phyloP scores from a whole-genome alignment of 768 basidiomycete genomes.

The Paxillus ammoniavirescens region DNA sequence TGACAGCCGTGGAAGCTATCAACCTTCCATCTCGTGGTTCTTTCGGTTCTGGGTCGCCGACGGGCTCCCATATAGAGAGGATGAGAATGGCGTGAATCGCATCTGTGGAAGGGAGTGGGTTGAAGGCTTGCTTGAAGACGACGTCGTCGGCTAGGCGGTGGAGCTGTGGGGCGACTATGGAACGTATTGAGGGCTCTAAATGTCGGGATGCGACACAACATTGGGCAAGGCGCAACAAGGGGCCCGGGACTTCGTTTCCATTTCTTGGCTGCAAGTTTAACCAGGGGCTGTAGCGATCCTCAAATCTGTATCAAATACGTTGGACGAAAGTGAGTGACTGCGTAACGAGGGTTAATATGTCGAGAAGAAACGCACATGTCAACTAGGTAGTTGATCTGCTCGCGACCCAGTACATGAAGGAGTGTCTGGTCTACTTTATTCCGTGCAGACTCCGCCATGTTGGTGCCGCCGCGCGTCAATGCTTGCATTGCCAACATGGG shows the following conservation, averaged over 20 bases:
- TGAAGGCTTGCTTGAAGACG: constrained; percentile 40
- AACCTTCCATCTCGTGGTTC: constrained; percentile 39
- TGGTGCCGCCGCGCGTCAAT: constrained; percentile 31
- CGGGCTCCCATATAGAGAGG: constrained; percentile 44
- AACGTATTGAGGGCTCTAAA: constrained; percentile 34
- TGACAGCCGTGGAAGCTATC: constrained; percentile 41
- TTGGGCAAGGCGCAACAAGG: constrained; percentile 42
- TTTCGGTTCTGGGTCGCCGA: constrained; percentile 31
- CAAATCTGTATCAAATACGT: constrained; percentile 33
- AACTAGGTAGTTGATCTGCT: constrained; percentile 36
- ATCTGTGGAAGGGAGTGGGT: constrained; percentile 40
- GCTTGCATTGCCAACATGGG: constrained; percentile 48
- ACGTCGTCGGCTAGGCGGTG: constrained; percentile 41
- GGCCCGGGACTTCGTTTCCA: constrained; percentile 28
- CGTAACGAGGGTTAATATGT: background rate
- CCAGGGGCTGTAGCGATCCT: constrained; percentile 45
- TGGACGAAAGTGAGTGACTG: background rate
- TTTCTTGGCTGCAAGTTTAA: constrained; percentile 35
- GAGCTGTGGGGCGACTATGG: constrained; percentile 37
- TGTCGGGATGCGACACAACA: constrained; percentile 48
- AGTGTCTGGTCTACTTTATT: constrained; percentile 27
- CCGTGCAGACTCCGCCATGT: constrained; percentile 18
- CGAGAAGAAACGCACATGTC: constrained; percentile 33
- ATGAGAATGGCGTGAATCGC: constrained; percentile 41
- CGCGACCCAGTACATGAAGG: constrained; percentile 31